Evolutionary conservation across 176 grass and related monocot species (phyloP), one percentile per base, ranked within the genome.

Genomic region (Calamus simplicifolius): DNA sequence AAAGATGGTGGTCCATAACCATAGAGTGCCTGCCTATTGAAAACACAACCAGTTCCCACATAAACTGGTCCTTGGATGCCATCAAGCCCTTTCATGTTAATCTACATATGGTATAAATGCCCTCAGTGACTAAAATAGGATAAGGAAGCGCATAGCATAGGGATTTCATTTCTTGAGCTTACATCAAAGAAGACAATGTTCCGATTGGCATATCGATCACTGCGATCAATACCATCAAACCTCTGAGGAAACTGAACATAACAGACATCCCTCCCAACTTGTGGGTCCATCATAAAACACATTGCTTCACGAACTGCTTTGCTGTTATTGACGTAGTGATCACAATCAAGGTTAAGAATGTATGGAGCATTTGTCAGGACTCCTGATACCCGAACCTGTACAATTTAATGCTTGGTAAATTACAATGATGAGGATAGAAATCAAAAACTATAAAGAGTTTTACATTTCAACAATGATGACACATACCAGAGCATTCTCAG

Each of bases 21-120:
- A 73, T 97, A 97, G 8, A 97, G 83, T 12, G 92, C 92, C 82
- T 88, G 83, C 64, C 92, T 75, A 73, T 91, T 91, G 64, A 97
- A 97, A 83, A 85, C 83, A 61, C 92, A 96, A 85, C 92, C 92
- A 69, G 92, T 96, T 71, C 92, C 92, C 68, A 96, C 92, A 80
- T 96, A 96, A 80, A 96, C 92, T 0, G 92, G 92, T 3, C 92
- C 87, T 88, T 97, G 92, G 77, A 97, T 7, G 43, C 92, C 92
- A 75, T 96, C 92, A 80, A 96, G 92, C 64, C 92, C 92, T 96
- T 88, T 96, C 92, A 96, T 96, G 78, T 96, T 96, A 71, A 96
- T 80, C 92, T 96, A 57, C 4, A 49, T 19, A 85, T 59, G 43
- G 18, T 51, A 65, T 43, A 18, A 8, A 13, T 13, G 35, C 35